These are phyloP conservation scores for Kodamaea leandrae DNA, from an alignment of 805 yeast species.

Conservation along the genomic window DNA sequence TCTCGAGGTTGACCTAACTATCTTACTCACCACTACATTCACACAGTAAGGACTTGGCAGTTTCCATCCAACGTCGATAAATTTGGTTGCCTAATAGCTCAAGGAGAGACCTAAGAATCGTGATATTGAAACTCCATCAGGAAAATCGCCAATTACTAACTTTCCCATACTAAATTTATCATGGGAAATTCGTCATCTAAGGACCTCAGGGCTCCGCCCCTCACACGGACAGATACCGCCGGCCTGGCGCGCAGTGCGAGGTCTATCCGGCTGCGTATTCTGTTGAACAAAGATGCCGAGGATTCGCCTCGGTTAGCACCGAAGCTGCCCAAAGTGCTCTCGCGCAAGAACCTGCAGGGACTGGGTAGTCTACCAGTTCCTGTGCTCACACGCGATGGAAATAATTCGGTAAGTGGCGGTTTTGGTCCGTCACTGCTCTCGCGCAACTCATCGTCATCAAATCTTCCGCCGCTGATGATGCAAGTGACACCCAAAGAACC, in stretches of 20 bases:
- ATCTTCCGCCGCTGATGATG: slow-evolving; percentile 66
- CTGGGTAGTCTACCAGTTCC: slow-evolving; percentile 12
- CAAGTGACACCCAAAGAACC: slow-evolving; percentile 73
- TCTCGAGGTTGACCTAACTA: too few relatives aligned
- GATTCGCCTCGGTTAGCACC: slow-evolving; percentile 20
- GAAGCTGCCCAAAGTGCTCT: slow-evolving; percentile 29
- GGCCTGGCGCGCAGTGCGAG: slow-evolving; percentile 48
- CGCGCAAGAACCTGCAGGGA: slow-evolving; percentile 25
- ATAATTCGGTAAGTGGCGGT: background rate
- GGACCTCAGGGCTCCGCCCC: slow-evolving; percentile 37
- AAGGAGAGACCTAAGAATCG: too few relatives aligned
- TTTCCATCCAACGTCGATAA: too few relatives aligned
- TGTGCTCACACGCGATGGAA: background rate
- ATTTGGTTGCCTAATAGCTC: too few relatives aligned
- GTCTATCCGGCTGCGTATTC: slow-evolving; percentile 41
- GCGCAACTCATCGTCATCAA: slow-evolving; percentile 3
- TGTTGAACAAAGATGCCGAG: slow-evolving; percentile 22
- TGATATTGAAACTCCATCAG: too few relatives aligned
- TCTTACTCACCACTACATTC: too few relatives aligned
- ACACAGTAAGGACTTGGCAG: too few relatives aligned
- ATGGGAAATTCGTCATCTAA: slow-evolving; percentile 58
- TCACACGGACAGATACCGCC: slow-evolving; percentile 54
- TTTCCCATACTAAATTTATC: too few relatives aligned
- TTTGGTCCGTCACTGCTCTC: background rate
- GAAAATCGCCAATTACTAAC: too few relatives aligned